Conservation (phyloP, 106 monocot genomes). For the Dendrobium chrysotoxum region DNA sequence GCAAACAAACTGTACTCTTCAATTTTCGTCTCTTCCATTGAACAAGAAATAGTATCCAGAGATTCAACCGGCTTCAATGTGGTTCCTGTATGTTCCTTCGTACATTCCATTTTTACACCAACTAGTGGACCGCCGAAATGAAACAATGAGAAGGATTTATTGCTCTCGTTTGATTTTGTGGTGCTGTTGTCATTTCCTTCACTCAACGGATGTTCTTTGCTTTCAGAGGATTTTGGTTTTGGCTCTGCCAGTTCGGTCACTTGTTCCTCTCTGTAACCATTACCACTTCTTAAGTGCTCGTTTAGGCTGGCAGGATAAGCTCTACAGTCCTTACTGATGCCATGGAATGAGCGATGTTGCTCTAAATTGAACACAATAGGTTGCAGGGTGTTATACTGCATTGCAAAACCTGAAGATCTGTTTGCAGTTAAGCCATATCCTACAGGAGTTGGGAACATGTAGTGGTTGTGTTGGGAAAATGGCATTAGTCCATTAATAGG, state of each 20-base stretch:
- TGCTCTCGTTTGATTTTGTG: conserved; percentile 10
- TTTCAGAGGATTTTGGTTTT: neutral
- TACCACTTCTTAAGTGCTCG: conserved; percentile 7
- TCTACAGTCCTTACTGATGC: neutral
- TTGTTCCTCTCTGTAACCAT: neutral
- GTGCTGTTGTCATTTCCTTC: conserved; percentile 3
- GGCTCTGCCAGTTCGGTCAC: conserved; percentile 7
- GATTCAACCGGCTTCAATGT: conserved; percentile 6
- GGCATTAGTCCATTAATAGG: conserved; percentile 33
- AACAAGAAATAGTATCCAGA: conserved; percentile 24
- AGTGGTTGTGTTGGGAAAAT: conserved; percentile 44
- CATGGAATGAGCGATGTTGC: conserved; percentile 14
- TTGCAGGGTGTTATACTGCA: conserved; percentile 35
- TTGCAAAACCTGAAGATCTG: conserved; percentile 25
- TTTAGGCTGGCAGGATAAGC: conserved; percentile 8
- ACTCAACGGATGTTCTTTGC: conserved; percentile 8
- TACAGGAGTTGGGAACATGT: conserved; percentile 32
- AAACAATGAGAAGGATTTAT: conserved; percentile 74
- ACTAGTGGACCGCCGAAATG: conserved; percentile 75
- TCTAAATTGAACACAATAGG: conserved; percentile 12
- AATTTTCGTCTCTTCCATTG: conserved; percentile 29
- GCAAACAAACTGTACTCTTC: conserved; percentile 90
- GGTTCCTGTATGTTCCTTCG: conserved; percentile 14
- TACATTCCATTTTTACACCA: conserved; percentile 12
- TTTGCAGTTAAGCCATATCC: conserved; percentile 37